Base-by-base conservation (phyloP, 2,329 filamentous ascomycete species). In the Rutstroemia sp. region DNA sequence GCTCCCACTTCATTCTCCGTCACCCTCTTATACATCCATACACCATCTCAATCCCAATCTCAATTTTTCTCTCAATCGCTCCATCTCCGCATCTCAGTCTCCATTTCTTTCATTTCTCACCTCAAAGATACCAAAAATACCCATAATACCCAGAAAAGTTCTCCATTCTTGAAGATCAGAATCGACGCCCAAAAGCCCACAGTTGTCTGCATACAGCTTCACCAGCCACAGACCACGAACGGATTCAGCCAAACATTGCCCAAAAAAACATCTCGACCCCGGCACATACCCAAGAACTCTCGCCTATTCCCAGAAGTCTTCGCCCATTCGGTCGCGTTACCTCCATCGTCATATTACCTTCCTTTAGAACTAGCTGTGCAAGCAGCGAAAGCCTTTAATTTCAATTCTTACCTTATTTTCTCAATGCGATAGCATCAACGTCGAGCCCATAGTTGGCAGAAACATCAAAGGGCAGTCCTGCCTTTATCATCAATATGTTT, bases 371-470 rank as follows among this genome's bases (percentile, higher is more conserved):
- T 23, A 56, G 54, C 17, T 14, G 42, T 8, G 30, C 9, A 34
- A 34, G 30, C 30, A 12, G 30, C 17, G 25, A 52, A 52, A 27
- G 21, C 45, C 48, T 1, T 19, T n/a, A 19, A 46, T 38, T n/a
- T 34, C 41, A 53, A 57, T 45, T 51, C 49, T 39, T 21, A 42
- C 37, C 17, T 34, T 10, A 19, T 58, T 45, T 61, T 54, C 58
- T 60, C 60, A 56, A 67, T 68, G 67, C 64, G 48, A 66, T 65
- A 65, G 45, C 47, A 61, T 59, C 63, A 63, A 65, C 64, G 67
- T 68, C 47, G 62, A 34, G 67, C 65, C 66, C 66, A 42, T 54
- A 59, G 65, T 69, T 63, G 67, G 67, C 66, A 68, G 64, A 67
- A 66, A 61, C 60, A 42, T 57, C n/a, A 52, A 49, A 27, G 56